Percentiles rank a stretch among this genome's conserved stretches.
phyloP scores from a whole-genome alignment of 2,329 filamentous ascomycete genomes.

The Epichloe glyceriae region DNA sequence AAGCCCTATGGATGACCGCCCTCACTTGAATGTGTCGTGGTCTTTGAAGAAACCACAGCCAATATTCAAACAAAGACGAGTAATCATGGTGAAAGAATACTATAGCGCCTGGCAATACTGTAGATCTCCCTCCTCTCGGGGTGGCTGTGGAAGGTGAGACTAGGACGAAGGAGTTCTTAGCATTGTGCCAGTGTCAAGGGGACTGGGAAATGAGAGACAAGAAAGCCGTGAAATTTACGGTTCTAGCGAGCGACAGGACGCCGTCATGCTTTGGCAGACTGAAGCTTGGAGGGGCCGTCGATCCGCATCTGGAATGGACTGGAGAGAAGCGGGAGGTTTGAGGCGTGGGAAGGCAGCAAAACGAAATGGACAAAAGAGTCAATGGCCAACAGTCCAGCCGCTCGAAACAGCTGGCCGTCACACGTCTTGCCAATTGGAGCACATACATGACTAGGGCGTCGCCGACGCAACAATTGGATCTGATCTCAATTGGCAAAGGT shows the following conservation, averaged over 20 bases:
- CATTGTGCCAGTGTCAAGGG: background rate
- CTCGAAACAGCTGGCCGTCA: background rate
- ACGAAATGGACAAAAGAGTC: background rate
- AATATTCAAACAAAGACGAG: background rate
- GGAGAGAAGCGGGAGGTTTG: too few relatives aligned
- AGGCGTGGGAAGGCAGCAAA: too few relatives aligned
- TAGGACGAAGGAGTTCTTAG: background rate
- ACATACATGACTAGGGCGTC: background rate
- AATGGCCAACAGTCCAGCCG: background rate
- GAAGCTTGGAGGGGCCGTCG: background rate
- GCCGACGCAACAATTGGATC: background rate
- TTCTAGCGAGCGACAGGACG: too few relatives aligned
- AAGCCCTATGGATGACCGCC: too few relatives aligned
- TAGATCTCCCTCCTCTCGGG: background rate
- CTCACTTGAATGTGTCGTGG: too few relatives aligned
- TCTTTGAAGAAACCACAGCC: background rate
- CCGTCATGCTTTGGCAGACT: slow-evolving; percentile 2
- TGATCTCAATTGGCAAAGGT: background rate
- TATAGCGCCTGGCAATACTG: background rate
- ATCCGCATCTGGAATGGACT: slow-evolving; percentile 11
- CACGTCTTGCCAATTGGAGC: background rate
- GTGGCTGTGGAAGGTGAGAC: background rate
- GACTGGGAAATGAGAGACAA: background rate
- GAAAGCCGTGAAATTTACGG: background rate
- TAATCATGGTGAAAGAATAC: background rate